A percentile compares a stretch with the other conserved stretches of the same genome.
Conservation (phyloP, 768 basidiomycete genomes). For the Saitozyma sp. region DNA sequence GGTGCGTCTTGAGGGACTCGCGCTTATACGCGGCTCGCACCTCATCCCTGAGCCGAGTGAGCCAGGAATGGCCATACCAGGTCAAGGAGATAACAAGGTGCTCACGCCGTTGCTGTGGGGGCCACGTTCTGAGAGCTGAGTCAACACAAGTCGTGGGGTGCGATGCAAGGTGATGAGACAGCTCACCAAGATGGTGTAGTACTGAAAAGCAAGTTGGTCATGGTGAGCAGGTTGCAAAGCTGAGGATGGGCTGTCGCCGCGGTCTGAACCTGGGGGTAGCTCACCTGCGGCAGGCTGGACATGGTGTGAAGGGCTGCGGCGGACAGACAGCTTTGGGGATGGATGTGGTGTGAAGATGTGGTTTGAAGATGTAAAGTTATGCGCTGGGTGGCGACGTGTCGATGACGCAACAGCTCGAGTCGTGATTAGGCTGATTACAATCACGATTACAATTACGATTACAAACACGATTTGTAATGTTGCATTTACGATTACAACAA, state of each 20-base stretch:
- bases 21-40: slow-evolving; percentile 49
- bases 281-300: slow-evolving; percentile 38
- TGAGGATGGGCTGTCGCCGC: slow-evolving; percentile 2
- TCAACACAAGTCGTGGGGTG: background rate
- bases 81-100: background rate
- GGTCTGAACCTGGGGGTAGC: background rate
- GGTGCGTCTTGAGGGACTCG: slow-evolving; percentile 70
- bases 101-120: slow-evolving; percentile 38
- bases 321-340: too few relatives aligned
- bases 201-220: slow-evolving; percentile 11
- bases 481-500: too few relatives aligned
- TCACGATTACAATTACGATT: too few relatives aligned
- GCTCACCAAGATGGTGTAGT: slow-evolving; percentile 43
- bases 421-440: too few relatives aligned
- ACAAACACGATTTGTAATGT: too few relatives aligned
- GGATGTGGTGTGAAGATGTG: too few relatives aligned
- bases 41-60: slow-evolving; percentile 33
- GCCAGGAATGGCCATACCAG: background rate
- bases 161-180: background rate
- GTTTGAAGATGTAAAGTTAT: too few relatives aligned
- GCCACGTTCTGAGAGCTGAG: slow-evolving; percentile 23
- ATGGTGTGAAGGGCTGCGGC: slow-evolving; percentile 5
- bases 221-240: too few relatives aligned
- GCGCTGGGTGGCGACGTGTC: too few relatives aligned
- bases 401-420: too few relatives aligned